Conservation (phyloP, 257 asterid species). For the Salvia hispanica region DNA sequence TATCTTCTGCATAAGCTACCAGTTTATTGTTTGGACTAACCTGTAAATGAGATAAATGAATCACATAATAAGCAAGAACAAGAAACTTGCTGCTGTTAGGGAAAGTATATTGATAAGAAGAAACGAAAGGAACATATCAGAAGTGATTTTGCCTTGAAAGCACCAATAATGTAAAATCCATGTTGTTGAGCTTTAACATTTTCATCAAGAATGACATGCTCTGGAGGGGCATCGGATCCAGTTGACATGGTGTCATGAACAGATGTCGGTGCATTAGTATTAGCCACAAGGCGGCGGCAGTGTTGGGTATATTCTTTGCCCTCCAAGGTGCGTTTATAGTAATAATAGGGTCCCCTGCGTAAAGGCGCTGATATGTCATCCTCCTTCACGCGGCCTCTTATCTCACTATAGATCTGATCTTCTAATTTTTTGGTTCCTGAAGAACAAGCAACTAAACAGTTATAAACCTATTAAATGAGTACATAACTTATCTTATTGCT, state of each 20-base stretch:
- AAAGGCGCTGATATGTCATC: constrained; percentile 82
- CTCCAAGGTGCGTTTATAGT: constrained; percentile 77
- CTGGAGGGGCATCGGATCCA: constrained; percentile 85
- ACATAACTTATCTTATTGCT: constrained; percentile 3
- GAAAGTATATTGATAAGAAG: background rate
- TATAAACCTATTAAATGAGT: constrained; percentile 23
- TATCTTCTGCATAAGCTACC: constrained; percentile 93
- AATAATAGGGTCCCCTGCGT: constrained; percentile 72
- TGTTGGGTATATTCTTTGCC: constrained; percentile 84
- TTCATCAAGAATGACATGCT: constrained; percentile 86
- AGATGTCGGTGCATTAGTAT: constrained; percentile 44
- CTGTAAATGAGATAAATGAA: constrained; percentile 41
- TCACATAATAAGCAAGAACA: constrained; percentile 7
- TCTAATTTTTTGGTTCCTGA: constrained; percentile 79
- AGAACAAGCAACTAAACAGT: constrained; percentile 25
- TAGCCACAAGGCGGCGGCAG: constrained; percentile 70
- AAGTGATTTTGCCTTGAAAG: constrained; percentile 64
- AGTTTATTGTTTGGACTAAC: constrained; percentile 78
- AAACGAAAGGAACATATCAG: constrained; percentile 5
- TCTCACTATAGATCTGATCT: constrained; percentile 73
- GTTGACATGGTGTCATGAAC: constrained; percentile 82
- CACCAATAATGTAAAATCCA: constrained; percentile 61
- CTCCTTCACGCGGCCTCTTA: constrained; percentile 82
- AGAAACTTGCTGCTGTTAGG: constrained; percentile 3
- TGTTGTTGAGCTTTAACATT: constrained; percentile 75